Evolutionary conservation across 441 rosid species (phyloP), one percentile per base, ranked within the genome.

Genomic region (Pelargonium myrrhifolium): DNA sequence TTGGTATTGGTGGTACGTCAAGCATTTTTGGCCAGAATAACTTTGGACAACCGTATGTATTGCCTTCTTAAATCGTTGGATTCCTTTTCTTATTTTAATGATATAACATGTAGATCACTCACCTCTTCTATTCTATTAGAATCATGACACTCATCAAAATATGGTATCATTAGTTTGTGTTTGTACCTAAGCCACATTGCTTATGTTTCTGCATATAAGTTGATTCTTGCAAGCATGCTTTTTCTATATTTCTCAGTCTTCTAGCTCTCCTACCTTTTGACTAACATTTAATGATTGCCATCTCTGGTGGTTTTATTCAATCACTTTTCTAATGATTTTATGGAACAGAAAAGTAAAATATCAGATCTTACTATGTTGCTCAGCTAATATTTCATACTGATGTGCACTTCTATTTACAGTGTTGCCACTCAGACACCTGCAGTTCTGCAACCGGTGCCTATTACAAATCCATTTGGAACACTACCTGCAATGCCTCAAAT

Each of bases 401-500:
- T 43, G n/a, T 40, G 37, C 35, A 65, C 28, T 60, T 51, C 10
- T 47, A 17, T 62, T 67, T 75, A 35, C 84, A 92, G 97, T 85
- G 74, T 88, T 68, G 74, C 82, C 21, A 40, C 79, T 37, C 83
- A 67, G 67, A 82, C 66, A 79, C 59, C 92, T 67, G 68, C 74
- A 64, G 72, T 74, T 67, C 63, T 87, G 68, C 97, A 88, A 74
- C 87, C 87, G 18, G 70, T 71, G 65, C 75, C 86, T 71, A 78
- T 81, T 53, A 75, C 89, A 65, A 92, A 87, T 83, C 98, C 98
- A 10, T 95, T 84, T 73, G 99, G 99, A 66, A 86, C 86, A 0
- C 95, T 95, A 55, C 99, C 99, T 63, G 92, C 86, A 67, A 79
- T 86, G 89, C 98, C 98, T 73, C 97, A 87, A 71, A 79, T 95